Percentiles rank a stretch among this genome's conserved stretches.
Conservation (phyloP, 129 eudicot genomes). For the Escallonia rubra region DNA sequence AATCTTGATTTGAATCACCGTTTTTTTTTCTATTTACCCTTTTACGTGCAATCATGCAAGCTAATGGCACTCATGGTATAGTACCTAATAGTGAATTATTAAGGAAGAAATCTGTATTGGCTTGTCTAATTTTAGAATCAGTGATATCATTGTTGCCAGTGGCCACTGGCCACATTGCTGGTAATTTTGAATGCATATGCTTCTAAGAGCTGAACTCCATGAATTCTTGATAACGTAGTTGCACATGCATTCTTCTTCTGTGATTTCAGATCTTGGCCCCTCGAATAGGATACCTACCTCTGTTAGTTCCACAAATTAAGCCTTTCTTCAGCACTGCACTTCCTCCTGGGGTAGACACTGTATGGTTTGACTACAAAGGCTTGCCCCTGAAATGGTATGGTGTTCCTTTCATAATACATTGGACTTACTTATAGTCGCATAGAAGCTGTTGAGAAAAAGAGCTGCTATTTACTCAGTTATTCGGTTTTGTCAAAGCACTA, state of each 20-base stretch:
- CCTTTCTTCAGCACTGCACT: slow-evolving; percentile 86
- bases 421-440: background rate
- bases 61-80: no score
- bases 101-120: background rate
- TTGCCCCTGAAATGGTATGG: slow-evolving; percentile 94
- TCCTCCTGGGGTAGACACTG: slow-evolving; percentile 95
- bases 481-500: no score
- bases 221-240: background rate
- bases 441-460: background rate
- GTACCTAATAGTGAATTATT: no score
- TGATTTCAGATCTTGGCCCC: slow-evolving; percentile 80
- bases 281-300: slow-evolving; percentile 87
- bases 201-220: background rate
- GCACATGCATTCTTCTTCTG: slow-evolving; percentile 9
- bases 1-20: no score
- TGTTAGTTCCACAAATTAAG: slow-evolving; percentile 69
- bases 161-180: background rate
- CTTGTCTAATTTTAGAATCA: background rate
- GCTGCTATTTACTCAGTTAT: background rate
- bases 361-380: slow-evolving; percentile 98
- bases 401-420: slow-evolving; percentile 2
- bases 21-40: no score
- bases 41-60: no score
- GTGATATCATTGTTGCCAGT: background rate
- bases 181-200: background rate